Evolutionary conservation across 257 asterid genomes (phyloP), one percentile per base, ranked within the genome.

Genomic region (Solanum phureja): DNA sequence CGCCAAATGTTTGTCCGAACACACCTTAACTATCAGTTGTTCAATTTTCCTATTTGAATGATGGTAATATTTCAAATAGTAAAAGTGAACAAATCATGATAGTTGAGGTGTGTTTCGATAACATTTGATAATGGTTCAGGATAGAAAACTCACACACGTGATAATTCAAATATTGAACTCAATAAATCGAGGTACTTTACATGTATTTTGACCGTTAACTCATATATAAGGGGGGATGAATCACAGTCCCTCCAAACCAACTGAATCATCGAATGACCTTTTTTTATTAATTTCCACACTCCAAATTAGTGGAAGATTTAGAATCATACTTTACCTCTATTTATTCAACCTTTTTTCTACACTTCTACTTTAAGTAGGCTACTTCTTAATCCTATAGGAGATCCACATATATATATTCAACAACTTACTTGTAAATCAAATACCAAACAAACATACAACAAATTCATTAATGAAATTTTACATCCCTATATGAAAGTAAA

Each of bases 51-150:
- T 21, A 8, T 0, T 2, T 0, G 60, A 52, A 6, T 58, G 24
- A 60, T 4, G 13, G 68, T 21, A 8, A 60, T 21, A 60, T 21
- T 8, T 60, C 6, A 60, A 0, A 23, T 3, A 8, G 29, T 21
- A 8, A 3, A 60, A 21, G 11, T 21, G 68, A 60, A 60, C 27
- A 8, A 60, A 8, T 49, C 58, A 14, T 21, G 0, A 21, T 21
- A 60, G 12, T 60, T 60, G 29, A 0, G 2, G 13, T 0, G 5
- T 58, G 13, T 21, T 0, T 21, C 5, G 0, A 8, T 6, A 9
- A 21, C 11, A 58, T 52, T 52, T 16, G 23, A 52, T 52, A 16
- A 52, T 52, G 1, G 9, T 52, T 52, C 3, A 5, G 1, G 8
- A 0, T 52, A 52, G 23, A 52, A 52, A 52, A 19, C 24, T 19